Evolutionary conservation across 164 flowering plant species (phyloP).

Genomic region (Chloranthus sessilifolius): DNA sequence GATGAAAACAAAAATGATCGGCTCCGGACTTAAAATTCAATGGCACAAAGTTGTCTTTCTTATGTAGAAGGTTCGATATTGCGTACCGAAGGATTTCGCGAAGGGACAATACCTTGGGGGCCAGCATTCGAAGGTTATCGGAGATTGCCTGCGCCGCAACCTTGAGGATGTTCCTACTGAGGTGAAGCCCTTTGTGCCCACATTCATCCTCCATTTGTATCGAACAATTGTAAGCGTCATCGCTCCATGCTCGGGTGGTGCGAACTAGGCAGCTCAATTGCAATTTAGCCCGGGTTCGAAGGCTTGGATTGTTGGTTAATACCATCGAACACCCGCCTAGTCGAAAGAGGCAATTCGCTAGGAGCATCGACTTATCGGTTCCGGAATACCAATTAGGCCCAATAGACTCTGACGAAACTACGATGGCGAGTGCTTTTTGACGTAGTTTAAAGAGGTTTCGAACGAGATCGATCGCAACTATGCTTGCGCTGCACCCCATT

Average conservation of each 20-base stretch:
- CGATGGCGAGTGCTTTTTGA: constrained; percentile 34
- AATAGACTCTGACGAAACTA: constrained; percentile 54
- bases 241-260: constrained; percentile 44
- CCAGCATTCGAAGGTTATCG: constrained; percentile 1
- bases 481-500: constrained; percentile 76
- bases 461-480: constrained; percentile 45
- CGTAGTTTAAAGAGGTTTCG: constrained; percentile 34
- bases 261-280: constrained; percentile 36
- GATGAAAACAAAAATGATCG: constrained; percentile 9
- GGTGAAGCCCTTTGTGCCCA: constrained; percentile 36
- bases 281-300: constrained; percentile 35
- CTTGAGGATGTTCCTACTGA: constrained; percentile 12
- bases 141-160: background rate
- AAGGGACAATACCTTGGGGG: background rate
- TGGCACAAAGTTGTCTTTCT: background rate
- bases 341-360: constrained; percentile 56
- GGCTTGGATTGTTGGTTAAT: constrained; percentile 34
- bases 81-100: background rate
- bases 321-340: constrained; percentile 62
- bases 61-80: background rate
- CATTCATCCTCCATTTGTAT: constrained; percentile 41
- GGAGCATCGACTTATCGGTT: constrained; percentile 50
- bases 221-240: constrained; percentile 52
- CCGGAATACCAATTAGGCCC: constrained; percentile 58
- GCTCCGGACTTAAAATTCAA: constrained; percentile 1